A percentile compares a stretch with the other conserved stretches of the same genome.
Evolutionary conservation across 306 rosid species (phyloP).

Genomic region (Hippophae gyantsensis): DNA sequence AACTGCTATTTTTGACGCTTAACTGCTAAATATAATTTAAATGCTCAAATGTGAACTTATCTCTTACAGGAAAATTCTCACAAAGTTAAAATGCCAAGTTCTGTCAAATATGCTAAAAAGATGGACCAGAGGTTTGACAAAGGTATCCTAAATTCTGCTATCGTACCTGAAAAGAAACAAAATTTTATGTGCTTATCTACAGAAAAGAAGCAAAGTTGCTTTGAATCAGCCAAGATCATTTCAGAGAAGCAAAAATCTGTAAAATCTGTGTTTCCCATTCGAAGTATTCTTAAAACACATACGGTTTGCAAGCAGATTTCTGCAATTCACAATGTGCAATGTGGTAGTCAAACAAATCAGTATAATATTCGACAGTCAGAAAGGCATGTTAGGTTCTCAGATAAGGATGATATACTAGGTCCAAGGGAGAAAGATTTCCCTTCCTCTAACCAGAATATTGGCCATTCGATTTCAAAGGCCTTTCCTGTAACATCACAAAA

Average conservation of each 20-base stretch:
- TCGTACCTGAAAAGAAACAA: conserved; percentile 35
- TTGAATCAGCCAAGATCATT: too few relatives aligned
- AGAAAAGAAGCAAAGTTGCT: conserved; percentile 9
- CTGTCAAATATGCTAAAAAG: conserved; percentile 34
- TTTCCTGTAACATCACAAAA: conserved; percentile 35
- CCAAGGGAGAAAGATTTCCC: conserved; percentile 26
- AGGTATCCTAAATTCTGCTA: conserved; percentile 27
- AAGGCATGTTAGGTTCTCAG: conserved; percentile 47
- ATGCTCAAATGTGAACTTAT: conserved; percentile 15
- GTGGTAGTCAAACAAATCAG: conserved; percentile 27
- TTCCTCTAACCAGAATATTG: conserved; percentile 27
- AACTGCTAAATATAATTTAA: neutral
- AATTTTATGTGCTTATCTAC: conserved; percentile 29
- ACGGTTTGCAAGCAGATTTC: conserved; percentile 36
- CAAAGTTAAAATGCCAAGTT: conserved; percentile 31
- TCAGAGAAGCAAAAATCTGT: conserved; percentile 20
- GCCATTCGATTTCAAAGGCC: conserved; percentile 33
- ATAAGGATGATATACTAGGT: conserved; percentile 42
- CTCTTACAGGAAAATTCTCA: conserved; percentile 42
- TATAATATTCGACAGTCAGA: conserved; percentile 25
- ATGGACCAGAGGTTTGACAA: conserved; percentile 18
- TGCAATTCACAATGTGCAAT: conserved; percentile 21
- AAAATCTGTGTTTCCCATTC: conserved; percentile 29
- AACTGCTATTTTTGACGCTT: neutral
- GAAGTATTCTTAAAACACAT: conserved; percentile 50